phyloP scores from a whole-genome alignment of 1,284 basidiomycete species.

The Singerocomus rubriflavus region DNA sequence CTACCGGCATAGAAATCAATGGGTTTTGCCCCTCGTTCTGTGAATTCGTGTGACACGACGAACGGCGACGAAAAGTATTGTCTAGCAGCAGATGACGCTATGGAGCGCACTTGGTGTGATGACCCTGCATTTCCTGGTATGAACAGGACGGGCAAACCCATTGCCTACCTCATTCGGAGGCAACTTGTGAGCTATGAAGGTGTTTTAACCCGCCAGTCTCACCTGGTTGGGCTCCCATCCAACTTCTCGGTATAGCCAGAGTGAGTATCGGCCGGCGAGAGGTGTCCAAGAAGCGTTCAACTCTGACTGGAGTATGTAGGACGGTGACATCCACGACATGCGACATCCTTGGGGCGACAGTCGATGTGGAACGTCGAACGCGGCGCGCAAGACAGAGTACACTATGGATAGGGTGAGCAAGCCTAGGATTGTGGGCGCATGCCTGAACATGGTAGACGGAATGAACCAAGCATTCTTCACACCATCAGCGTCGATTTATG shows the following conservation, averaged over 20 bases:
- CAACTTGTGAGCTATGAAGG: conserved; percentile 7
- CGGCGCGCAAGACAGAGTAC: conserved; percentile 40
- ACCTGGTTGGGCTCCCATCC: conserved; percentile 76
- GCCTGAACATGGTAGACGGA: conserved; percentile 13
- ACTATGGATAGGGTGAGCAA: conserved; percentile 31
- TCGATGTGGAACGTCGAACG: conserved; percentile 37
- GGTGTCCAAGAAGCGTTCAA: conserved; percentile 68
- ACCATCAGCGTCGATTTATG: too few species aligned
- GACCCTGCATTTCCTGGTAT: conserved; percentile 98
- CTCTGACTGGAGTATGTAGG: conserved; percentile 69
- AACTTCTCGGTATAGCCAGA: conserved; percentile 91
- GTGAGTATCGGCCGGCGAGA: conserved; percentile 71
- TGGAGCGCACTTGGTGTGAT: conserved; percentile 90
- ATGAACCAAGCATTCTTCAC: too few species aligned
- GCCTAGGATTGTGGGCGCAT: conserved; percentile 13
- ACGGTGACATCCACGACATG: conserved; percentile 98
- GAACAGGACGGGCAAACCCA: conserved; percentile 84
- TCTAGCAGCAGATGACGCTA: conserved; percentile 85
- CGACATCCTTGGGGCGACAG: conserved; percentile 86
- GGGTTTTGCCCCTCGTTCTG: conserved; percentile 45
- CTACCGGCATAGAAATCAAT: conserved; percentile 84
- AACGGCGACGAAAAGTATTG: conserved; percentile 70
- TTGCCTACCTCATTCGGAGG: conserved; percentile 9
- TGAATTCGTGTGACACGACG: conserved; percentile 50
- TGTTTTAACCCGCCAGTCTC: conserved; percentile 1